These are phyloP conservation scores for Populus hybrid DNA, from an alignment of 441 rosid species.

Conservation along the genomic window DNA sequence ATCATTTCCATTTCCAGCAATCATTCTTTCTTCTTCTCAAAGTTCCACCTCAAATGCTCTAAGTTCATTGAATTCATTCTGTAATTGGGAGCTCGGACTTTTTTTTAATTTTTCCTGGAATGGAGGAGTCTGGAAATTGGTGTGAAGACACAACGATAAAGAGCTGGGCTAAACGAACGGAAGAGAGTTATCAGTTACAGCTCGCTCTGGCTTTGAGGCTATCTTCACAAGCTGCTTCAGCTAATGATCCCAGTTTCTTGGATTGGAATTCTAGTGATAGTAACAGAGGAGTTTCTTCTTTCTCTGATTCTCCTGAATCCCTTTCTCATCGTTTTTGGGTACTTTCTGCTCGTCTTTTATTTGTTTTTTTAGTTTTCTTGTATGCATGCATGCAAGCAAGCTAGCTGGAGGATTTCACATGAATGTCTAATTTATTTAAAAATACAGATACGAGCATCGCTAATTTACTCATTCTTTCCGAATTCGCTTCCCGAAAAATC, in stretches of 20 bases:
- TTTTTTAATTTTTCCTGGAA: neutral
- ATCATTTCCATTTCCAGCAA: neutral
- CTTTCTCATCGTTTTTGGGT: conserved; percentile 95
- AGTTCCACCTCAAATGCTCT: neutral
- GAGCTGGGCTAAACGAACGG: conserved; percentile 91
- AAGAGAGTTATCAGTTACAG: conserved; percentile 96
- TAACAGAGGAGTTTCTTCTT: conserved; percentile 20
- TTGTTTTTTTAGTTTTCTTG: too few relatives aligned
- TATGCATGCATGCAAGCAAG: too few relatives aligned
- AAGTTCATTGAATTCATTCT: neutral
- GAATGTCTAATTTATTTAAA: too few relatives aligned
- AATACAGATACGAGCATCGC: too few relatives aligned
- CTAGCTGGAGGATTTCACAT: too few relatives aligned
- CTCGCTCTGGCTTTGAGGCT: conserved; percentile 79
- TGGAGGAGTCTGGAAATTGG: conserved; percentile 2
- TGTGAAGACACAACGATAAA: conserved; percentile 20
- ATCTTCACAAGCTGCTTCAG: conserved; percentile 75
- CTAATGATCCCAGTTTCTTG: conserved; percentile 72
- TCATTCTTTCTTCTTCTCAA: neutral
- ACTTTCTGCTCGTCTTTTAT: neutral
- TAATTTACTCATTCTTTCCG: too few relatives aligned
- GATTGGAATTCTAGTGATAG: conserved; percentile 51
- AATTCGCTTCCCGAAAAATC: too few relatives aligned
- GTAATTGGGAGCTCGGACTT: neutral
- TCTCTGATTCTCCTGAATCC: conserved; percentile 51